phyloP scores from a whole-genome alignment of 768 basidiomycete species.

The Rhodotorula sphaerocarpa region DNA sequence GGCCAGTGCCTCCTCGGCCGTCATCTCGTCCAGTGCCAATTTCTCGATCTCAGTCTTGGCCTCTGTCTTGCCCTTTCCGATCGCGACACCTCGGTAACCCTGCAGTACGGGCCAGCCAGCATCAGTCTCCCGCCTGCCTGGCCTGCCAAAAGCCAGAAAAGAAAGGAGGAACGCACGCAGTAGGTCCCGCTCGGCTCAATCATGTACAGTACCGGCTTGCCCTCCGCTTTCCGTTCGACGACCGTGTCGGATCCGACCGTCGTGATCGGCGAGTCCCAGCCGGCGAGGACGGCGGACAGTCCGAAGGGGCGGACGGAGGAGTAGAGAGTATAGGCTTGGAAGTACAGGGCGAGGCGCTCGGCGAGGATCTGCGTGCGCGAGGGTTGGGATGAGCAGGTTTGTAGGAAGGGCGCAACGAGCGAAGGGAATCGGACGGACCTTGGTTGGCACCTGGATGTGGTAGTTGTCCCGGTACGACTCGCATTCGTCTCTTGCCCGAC shows the following conservation, averaged over 20 bases:
- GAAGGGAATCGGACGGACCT: conserved; percentile 52
- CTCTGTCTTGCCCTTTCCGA: conserved; percentile 93
- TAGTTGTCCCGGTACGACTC: conserved; percentile 63
- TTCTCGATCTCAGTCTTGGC: conserved; percentile 99
- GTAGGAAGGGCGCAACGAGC: not conserved
- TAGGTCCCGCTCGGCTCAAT: conserved; percentile 91
- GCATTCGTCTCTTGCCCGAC: conserved; percentile 76
- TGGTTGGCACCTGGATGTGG: conserved; percentile 64
- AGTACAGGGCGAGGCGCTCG: conserved; percentile 76
- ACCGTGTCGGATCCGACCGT: conserved; percentile 18
- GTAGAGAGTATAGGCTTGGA: conserved; percentile 93
- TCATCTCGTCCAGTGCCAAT: conserved; percentile 71
- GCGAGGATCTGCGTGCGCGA: conserved; percentile 54
- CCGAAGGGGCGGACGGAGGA: conserved; percentile 97
- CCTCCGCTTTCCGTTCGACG: conserved; percentile 59
- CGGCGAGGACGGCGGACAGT: conserved; percentile 81
- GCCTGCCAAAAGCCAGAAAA: too few species aligned
- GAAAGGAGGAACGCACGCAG: conserved; percentile 53
- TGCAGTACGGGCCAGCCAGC: conserved; percentile 39
- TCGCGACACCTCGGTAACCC: conserved; percentile 95
- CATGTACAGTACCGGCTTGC: conserved; percentile 73
- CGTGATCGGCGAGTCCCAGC: conserved; percentile 41
- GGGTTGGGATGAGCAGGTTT: too few species aligned
- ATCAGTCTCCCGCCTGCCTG: not conserved
- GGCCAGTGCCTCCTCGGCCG: conserved; percentile 72